Percentiles rank a stretch among this genome's conserved stretches.
Conservation (phyloP, 1,284 basidiomycete species). For the Cryptococcus sp. region DNA sequence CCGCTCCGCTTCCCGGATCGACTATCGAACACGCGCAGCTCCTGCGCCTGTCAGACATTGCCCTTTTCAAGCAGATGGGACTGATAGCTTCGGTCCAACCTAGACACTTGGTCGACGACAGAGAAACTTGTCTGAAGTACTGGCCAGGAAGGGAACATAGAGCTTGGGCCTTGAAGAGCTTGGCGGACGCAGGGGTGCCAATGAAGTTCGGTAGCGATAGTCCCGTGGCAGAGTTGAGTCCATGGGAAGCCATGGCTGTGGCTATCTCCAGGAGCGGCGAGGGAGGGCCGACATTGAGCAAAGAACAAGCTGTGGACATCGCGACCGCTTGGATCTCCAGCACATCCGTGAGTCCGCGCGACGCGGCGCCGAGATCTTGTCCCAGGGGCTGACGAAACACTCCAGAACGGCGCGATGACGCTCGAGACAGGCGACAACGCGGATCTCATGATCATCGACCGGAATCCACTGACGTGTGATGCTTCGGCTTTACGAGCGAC, state of each 20-base stretch:
- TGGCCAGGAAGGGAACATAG: conserved; percentile 42
- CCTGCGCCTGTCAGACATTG: conserved; percentile 33
- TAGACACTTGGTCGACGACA: conserved; percentile 46
- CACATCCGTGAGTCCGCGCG: conserved; percentile 12
- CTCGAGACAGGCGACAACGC: conserved; percentile 32
- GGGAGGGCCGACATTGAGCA: conserved; percentile 7
- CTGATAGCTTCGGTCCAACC: conserved; percentile 47
- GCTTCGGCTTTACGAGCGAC: conserved; percentile 31
- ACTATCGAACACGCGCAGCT: conserved; percentile 50
- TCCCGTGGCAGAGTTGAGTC: conserved; percentile 42
- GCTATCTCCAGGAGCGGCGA: conserved; percentile 24
- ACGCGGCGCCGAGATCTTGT: too few relatives aligned
- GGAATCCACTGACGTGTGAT: conserved; percentile 32
- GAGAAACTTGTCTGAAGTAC: conserved; percentile 35
- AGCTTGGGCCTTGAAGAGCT: conserved; percentile 37
- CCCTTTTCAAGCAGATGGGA: conserved; percentile 32
- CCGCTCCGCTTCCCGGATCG: conserved; percentile 26
- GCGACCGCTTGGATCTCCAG: conserved; percentile 20
- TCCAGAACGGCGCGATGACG: not conserved
- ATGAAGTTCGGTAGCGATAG: conserved; percentile 44
- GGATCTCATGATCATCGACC: conserved; percentile 30
- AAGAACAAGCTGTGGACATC: conserved; percentile 23
- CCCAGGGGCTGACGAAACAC: too few relatives aligned
- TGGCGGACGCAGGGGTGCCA: conserved; percentile 36
- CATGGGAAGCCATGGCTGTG: conserved; percentile 45